Base-by-base conservation (phyloP, 805 yeast species). In the Lipomyces kockii region DNA sequence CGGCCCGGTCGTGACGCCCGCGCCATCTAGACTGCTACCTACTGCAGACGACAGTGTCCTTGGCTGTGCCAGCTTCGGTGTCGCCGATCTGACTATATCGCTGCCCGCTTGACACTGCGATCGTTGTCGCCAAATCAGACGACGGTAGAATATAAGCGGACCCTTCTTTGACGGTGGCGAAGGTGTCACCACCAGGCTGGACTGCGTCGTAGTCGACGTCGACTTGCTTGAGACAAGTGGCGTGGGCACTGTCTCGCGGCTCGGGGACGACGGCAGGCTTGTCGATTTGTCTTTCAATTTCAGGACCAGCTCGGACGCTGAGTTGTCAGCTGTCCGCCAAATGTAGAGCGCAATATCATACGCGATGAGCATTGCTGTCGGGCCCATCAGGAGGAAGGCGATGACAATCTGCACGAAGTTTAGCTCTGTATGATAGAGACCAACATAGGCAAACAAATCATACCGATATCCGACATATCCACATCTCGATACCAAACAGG, bases 321-420 rank as follows among this genome's bases (percentile, higher is more conserved):
- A 58, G 34, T 12, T 17, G 39, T 58, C 61, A 11, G 62, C 62
- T 6, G 62, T 61, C 51, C 70, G 66, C 62, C 63, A 66, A 11
- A 49, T 52, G 62, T 66, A 66, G 35, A 66, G 51, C 9, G 58
- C 58, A 22, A 66, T 8, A 43, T 66, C 70, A 37, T 66, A 66
- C 35, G 62, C 55, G 29, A 66, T 52, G 29, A 66, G 62, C 49
- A 60, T 39, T 6, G 63, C 55, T 22, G 58, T 35, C 35, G 70
- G 70, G 12, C 64, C 62, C 43, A 63, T 17, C 27, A 60, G 43
- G 25, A 63, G 22, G 11, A 61, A n/a, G 20, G 70, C 70, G 34
- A 66, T 22, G 17, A 65, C 57, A 34, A 66, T 62, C 68, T 65
- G 34, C 49, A 34, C 58, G 27, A n/a, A 12, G 11, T 9, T 25